These are phyloP conservation scores for Eucalyptus grandis DNA, from an alignment of 345 rosid species.

Conservation along the genomic window DNA sequence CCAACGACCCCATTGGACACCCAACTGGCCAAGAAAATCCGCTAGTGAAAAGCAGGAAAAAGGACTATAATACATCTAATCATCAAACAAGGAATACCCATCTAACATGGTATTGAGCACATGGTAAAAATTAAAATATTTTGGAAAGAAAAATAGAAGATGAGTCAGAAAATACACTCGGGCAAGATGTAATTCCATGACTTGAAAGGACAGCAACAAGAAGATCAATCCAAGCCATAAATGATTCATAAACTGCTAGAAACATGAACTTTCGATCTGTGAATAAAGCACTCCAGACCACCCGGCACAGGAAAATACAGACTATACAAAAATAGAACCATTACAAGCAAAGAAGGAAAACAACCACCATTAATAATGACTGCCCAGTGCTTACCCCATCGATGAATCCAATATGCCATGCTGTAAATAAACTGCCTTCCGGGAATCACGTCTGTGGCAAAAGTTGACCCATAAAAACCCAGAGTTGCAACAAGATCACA, in stretches of 20 bases:
- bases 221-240: background rate
- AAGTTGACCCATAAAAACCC: slow-evolving; percentile 4
- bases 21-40: slow-evolving; percentile 43
- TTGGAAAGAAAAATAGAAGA: background rate
- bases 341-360: background rate
- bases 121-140: background rate
- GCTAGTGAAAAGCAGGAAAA: background rate
- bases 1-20: slow-evolving; percentile 94
- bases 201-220: background rate
- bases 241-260: background rate
- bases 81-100: background rate
- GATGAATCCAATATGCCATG: slow-evolving; percentile 95
- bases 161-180: background rate
- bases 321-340: background rate
- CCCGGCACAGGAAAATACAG: background rate
- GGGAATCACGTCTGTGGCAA: slow-evolving; percentile 68
- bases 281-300: background rate
- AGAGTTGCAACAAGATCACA: background rate
- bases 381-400: slow-evolving; percentile 58
- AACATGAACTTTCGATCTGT: background rate
- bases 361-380: background rate
- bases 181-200: background rate
- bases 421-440: slow-evolving; percentile 82
- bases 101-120: background rate
- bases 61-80: background rate